Percentiles rank a stretch among this genome's conserved stretches.
These are phyloP conservation scores for Penicillium glabrum DNA, from an alignment of 2,329 filamentous ascomycete genomes.

Conservation along the genomic window DNA sequence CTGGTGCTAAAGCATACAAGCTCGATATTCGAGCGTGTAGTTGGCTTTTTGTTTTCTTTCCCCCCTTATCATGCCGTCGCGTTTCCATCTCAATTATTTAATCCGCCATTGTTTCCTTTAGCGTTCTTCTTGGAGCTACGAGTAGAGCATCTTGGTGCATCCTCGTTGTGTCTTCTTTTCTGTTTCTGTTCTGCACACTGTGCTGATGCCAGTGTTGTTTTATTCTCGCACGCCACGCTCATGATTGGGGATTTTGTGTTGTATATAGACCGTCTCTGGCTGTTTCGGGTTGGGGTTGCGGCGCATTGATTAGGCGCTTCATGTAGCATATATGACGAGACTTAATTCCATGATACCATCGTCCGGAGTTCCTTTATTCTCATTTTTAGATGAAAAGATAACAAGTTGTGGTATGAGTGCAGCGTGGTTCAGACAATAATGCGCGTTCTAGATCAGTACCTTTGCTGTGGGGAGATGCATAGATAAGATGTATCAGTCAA, in stretches of 20 bases:
- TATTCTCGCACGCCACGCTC: conserved; percentile 16
- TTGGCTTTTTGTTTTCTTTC: conserved; percentile 3
- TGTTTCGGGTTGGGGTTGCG: conserved; percentile 23
- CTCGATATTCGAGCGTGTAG: not conserved
- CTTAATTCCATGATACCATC: conserved; percentile 29
- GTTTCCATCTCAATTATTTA: conserved; percentile 17
- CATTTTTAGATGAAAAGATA: not conserved
- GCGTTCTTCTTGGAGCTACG: conserved; percentile 11
- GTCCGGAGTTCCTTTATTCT: conserved; percentile 1
- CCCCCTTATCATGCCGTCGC: conserved; percentile 11
- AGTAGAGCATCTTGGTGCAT: not conserved
- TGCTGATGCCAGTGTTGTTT: not conserved
- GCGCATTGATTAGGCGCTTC: conserved; percentile 25
- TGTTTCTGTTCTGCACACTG: conserved; percentile 22
- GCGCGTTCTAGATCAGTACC: not conserved
- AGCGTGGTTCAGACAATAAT: not conserved
- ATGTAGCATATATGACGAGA: conserved; percentile 32
- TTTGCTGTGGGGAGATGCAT: not conserved
- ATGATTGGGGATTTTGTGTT: conserved; percentile 28
- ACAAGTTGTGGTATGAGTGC: not conserved
- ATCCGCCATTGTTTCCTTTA: conserved; percentile 19
- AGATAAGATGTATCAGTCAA: not conserved
- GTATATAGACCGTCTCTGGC: conserved; percentile 37
- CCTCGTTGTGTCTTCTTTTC: conserved; percentile 10
- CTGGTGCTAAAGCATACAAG: conserved; percentile 68